These are phyloP conservation scores for Pichia sp. DNA, from an alignment of 1,139 yeast species.

Conservation along the genomic window DNA sequence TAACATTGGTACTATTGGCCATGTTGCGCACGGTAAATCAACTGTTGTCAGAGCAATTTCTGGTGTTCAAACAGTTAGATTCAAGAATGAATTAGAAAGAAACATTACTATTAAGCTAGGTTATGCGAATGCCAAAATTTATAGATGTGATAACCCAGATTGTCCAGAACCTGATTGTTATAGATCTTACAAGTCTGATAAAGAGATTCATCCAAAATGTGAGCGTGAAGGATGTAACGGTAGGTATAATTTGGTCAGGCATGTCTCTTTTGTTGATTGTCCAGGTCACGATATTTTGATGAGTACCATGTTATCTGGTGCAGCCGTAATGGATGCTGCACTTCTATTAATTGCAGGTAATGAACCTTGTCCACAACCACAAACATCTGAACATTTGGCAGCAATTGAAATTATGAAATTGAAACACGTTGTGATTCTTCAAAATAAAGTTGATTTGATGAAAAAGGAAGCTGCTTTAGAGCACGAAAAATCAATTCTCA, in stretches of 20 bases:
- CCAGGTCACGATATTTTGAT: slow-evolving; percentile 99
- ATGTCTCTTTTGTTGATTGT: slow-evolving; percentile 97
- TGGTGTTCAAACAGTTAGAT: slow-evolving; percentile 97
- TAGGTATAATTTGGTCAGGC: slow-evolving; percentile 85
- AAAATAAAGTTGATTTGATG: slow-evolving; percentile 98
- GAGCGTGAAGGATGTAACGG: slow-evolving; percentile 77
- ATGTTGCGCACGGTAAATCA: slow-evolving; percentile 98
- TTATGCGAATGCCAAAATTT: slow-evolving; percentile 97
- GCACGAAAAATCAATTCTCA: slow-evolving; percentile 86
- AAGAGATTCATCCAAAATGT: slow-evolving; percentile 90
- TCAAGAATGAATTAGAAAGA: slow-evolving; percentile 97
- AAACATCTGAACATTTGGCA: slow-evolving; percentile 97
- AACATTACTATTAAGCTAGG: slow-evolving; percentile 97
- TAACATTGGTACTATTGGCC: slow-evolving; percentile 98
- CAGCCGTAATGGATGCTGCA: slow-evolving; percentile 99
- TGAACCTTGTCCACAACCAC: slow-evolving; percentile 99
- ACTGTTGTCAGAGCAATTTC: slow-evolving; percentile 98
- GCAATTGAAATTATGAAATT: slow-evolving; percentile 99
- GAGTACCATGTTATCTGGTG: slow-evolving; percentile 99
- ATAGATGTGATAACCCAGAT: slow-evolving; percentile 77
- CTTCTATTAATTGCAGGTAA: slow-evolving; percentile 93
- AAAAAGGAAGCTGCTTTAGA: slow-evolving; percentile 94
- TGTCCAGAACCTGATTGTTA: slow-evolving; percentile 96
- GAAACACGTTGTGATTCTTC: slow-evolving; percentile 92
- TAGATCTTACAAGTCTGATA: slow-evolving; percentile 88